phyloP scores from a whole-genome alignment of 2,329 filamentous ascomycete species.

The Colletotrichum siamense region DNA sequence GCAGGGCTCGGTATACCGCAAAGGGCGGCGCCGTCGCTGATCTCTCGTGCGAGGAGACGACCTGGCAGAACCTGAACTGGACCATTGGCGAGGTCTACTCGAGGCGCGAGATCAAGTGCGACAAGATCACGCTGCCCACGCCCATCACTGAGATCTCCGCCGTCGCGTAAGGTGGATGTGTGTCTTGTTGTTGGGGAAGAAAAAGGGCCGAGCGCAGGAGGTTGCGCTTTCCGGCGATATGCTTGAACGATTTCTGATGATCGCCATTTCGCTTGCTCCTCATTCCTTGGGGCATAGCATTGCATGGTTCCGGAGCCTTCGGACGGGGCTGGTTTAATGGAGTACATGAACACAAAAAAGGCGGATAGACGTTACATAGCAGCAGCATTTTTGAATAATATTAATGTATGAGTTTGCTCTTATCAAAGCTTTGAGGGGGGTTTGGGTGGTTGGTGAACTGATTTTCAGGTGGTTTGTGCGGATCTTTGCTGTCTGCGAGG shows the following conservation, averaged over 20 bases:
- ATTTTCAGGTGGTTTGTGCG: background rate
- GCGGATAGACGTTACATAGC: background rate
- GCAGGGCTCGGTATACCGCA: constrained; percentile 32
- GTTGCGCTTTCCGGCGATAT: background rate
- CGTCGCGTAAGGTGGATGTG: constrained; percentile 23
- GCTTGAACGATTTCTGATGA: background rate
- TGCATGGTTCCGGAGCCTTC: background rate
- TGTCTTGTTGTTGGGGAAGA: background rate
- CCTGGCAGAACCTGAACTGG: constrained; percentile 36
- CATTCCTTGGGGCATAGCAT: background rate
- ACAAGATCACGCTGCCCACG: constrained; percentile 26
- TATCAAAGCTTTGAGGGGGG: background rate
- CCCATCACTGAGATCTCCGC: constrained; percentile 31
- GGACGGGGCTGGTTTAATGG: background rate
- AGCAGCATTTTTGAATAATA: background rate
- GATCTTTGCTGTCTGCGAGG: background rate
- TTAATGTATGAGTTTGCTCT: background rate
- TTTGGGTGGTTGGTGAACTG: background rate
- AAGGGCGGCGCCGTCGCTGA: constrained; percentile 29
- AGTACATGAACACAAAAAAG: background rate
- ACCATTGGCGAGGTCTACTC: constrained; percentile 36
- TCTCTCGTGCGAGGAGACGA: constrained; percentile 32
- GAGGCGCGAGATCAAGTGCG: constrained; percentile 30
- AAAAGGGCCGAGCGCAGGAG: background rate
- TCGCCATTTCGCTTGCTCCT: background rate